Percentiles rank a stretch among this genome's conserved stretches.
These are phyloP conservation scores for Phytopythium boreale DNA, from an alignment of 352 stramenopile genomes.

Conservation along the genomic window DNA sequence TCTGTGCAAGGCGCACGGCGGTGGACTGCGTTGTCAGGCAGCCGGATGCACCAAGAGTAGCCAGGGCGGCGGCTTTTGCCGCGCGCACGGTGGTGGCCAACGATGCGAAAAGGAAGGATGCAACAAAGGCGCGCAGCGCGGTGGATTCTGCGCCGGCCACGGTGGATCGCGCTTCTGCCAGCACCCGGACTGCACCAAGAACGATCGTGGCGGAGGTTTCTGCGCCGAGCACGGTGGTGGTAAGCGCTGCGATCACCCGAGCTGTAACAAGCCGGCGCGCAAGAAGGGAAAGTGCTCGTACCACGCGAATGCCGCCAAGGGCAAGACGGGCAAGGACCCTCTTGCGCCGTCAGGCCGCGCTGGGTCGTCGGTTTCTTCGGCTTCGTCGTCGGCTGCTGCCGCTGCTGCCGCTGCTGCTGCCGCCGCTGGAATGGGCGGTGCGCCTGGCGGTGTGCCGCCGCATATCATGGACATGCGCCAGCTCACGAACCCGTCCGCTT, in stretches of 20 bases:
- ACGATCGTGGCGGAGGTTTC: conserved; percentile 81
- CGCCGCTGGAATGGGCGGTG: background rate
- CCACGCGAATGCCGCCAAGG: conserved; percentile 76
- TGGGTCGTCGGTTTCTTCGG: background rate
- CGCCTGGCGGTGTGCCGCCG: conserved; percentile 26
- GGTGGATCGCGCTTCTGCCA: conserved; percentile 81
- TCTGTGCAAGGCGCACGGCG: conserved; percentile 84
- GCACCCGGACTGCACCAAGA: conserved; percentile 86
- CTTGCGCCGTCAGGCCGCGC: conserved; percentile 13
- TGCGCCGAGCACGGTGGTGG: conserved; percentile 84
- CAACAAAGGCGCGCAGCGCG: conserved; percentile 78
- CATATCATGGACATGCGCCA: conserved; percentile 85
- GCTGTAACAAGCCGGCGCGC: conserved; percentile 79
- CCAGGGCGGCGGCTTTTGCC: conserved; percentile 83
- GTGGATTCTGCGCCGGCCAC: conserved; percentile 79
- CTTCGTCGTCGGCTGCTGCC: background rate
- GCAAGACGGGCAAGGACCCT: conserved; percentile 56
- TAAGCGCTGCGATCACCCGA: conserved; percentile 72
- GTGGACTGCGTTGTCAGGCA: conserved; percentile 70
- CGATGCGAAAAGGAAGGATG: conserved; percentile 82
- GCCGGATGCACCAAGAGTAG: conserved; percentile 78
- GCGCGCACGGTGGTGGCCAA: conserved; percentile 77
- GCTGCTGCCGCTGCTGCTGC: conserved; percentile 6
- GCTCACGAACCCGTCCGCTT: conserved; percentile 59
- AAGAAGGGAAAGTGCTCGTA: conserved; percentile 88